Conservation (phyloP, 164 flowering plant genomes). For the Vitis rupestris region DNA sequence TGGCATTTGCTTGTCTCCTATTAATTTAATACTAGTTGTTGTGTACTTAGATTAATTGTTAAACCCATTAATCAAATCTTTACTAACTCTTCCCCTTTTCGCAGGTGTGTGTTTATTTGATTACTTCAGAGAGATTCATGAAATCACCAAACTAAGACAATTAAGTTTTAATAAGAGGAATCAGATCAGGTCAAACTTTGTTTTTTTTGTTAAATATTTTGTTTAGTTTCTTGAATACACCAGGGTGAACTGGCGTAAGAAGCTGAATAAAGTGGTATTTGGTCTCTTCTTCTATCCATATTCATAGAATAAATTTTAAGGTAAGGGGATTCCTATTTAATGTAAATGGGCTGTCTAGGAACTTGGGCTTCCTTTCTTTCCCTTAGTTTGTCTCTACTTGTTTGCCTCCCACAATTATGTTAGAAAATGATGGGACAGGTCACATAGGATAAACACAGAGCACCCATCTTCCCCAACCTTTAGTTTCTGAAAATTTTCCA, state of each 20-base stretch:
- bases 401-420: conserved; percentile 4
- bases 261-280: conserved; percentile 15
- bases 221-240: conserved; percentile 4
- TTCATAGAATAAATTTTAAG: conserved; percentile 7
- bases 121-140: background rate
- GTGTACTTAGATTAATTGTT: background rate
- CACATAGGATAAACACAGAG: conserved; percentile 20
- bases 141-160: background rate
- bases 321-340: conserved; percentile 16
- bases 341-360: conserved; percentile 11
- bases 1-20: too few relatives aligned
- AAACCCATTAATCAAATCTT: background rate
- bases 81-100: background rate
- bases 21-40: too few relatives aligned
- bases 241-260: conserved; percentile 15
- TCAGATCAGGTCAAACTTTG: conserved; percentile 15
- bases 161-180: background rate
- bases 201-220: background rate
- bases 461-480: conserved; percentile 6
- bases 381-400: conserved; percentile 4
- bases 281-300: background rate
- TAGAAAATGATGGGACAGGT: conserved; percentile 14
- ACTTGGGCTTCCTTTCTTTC: conserved; percentile 13
- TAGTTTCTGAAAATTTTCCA: conserved; percentile 11
- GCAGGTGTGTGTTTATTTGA: background rate